These are phyloP conservation scores for Sugiyamaella grinbergsii DNA, from an alignment of 1,139 yeast genomes.

Conservation along the genomic window DNA sequence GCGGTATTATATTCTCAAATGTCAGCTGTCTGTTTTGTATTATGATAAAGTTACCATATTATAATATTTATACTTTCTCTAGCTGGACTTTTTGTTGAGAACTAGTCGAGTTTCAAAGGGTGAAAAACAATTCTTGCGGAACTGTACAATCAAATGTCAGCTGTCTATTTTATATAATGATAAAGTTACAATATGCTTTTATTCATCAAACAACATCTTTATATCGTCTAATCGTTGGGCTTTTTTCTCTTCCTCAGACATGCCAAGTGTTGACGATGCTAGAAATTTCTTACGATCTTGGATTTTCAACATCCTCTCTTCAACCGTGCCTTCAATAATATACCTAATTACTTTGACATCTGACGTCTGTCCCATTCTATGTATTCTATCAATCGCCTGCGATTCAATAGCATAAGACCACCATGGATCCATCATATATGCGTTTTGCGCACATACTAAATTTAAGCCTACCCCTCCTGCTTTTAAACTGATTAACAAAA, in stretches of 20 bases:
- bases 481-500: conserved; percentile 74
- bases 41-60: too few species aligned
- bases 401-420: conserved; percentile 96
- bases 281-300: conserved; percentile 84
- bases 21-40: too few species aligned
- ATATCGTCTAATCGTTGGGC: conserved; percentile 80
- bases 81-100: too few species aligned
- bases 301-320: conserved; percentile 82
- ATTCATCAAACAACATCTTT: conserved; percentile 63
- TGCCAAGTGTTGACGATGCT: conserved; percentile 84
- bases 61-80: too few species aligned
- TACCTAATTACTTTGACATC: conserved; percentile 77
- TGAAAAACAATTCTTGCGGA: too few species aligned
- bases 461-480: conserved; percentile 98
- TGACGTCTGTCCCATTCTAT: conserved; percentile 81
- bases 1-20: too few species aligned
- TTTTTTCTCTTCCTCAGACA: conserved; percentile 73
- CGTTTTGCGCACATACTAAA: conserved; percentile 80
- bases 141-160: too few species aligned
- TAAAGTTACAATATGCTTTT: neutral
- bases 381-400: conserved; percentile 93
- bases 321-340: conserved; percentile 83
- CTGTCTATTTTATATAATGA: too few species aligned
- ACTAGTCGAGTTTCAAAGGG: too few species aligned
- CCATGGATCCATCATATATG: conserved; percentile 97